These are phyloP conservation scores for Dothistroma pini DNA, from an alignment of 2,329 filamentous ascomycete genomes.

Conservation along the genomic window DNA sequence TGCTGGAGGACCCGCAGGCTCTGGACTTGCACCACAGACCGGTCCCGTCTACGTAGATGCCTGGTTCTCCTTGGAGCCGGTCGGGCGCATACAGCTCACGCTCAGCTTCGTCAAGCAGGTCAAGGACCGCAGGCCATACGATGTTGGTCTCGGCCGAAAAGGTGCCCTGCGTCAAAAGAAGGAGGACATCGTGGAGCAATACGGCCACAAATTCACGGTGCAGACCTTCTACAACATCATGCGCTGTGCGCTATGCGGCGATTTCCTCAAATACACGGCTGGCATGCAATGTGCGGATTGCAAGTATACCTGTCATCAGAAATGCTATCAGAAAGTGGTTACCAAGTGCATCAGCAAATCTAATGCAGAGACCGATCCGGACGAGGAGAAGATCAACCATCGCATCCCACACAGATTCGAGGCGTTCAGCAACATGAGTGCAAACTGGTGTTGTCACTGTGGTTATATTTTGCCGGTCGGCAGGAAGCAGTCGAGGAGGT, in stretches of 20 bases:
- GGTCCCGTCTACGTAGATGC: constrained; percentile 68
- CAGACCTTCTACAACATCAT: constrained; percentile 99
- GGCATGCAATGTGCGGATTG: constrained; percentile 99
- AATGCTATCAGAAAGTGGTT: constrained; percentile 94
- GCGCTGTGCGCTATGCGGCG: constrained; percentile 95
- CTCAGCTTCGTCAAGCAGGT: constrained; percentile 90
- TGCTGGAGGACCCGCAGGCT: constrained; percentile 38
- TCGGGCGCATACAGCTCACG: constrained; percentile 85
- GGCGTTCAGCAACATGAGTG: constrained; percentile 94
- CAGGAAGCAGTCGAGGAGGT: constrained; percentile 91
- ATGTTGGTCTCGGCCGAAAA: constrained; percentile 88
- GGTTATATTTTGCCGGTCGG: constrained; percentile 94
- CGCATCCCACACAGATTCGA: constrained; percentile 97
- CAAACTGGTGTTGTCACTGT: constrained; percentile 99
- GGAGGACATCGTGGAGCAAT: constrained; percentile 97
- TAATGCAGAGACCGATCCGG: constrained; percentile 95
- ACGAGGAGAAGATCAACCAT: constrained; percentile 99
- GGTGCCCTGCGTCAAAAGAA: constrained; percentile 96
- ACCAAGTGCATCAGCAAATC: constrained; percentile 99
- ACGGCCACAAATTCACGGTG: constrained; percentile 97
- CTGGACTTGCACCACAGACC: constrained; percentile 49
- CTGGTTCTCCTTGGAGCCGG: constrained; percentile 96
- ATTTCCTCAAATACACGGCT: constrained; percentile 97
- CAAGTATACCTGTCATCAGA: constrained; percentile 99
- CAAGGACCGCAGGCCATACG: constrained; percentile 75